Evolutionary conservation across 345 rosid species (phyloP), one percentile per base, ranked within the genome.

Genomic region (Eucalyptus urophylla): DNA sequence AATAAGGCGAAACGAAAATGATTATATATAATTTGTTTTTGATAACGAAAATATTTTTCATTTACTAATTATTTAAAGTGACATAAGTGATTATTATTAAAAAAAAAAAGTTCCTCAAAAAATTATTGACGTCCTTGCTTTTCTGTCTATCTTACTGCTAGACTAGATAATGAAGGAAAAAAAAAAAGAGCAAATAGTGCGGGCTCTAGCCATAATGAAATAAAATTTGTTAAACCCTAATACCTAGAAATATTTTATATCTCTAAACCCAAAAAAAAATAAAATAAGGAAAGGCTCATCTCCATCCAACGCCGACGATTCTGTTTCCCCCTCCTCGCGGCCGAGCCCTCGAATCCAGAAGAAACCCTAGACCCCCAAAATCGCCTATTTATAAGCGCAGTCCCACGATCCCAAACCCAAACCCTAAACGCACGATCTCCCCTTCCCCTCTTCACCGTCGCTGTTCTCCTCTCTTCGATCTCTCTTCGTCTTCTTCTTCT

Each of bases 1-100:
- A 27, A 12, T 60, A 12, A 60, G 0, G 0, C 7, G 0, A 60
- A 60, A 60, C 2, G 1, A 53, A 51, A 19, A 53, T 53, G 1
- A 19, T 53, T 19, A 53, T 53, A 53, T 17, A 51, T 58, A 58
- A 58, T 10, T 0, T 11, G 0, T 25, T 58, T 0, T 11, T 0
- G 0, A 27, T 60, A 60, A 60, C 7, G 2, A 27, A 29, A 62
- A 12, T 29, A 62, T 13, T 62, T 27, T 29, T 13, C 12, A 27
- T 12, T 60, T 0, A 27, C 0, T 60, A 60, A 60, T 60, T 12
- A 60, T 60, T 60, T 60, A 0, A 60, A 11, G 14, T 0, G 4
- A 60, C 0, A 60, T 58, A 58, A 58, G 29, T 0, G 15, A 60
- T 60, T 27, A 62, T 62, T 0, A 13, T 60, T 58, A 58, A 11